Conservation (phyloP, 2,329 filamentous ascomycete species). For the Sporothrix dimorphospora region DNA sequence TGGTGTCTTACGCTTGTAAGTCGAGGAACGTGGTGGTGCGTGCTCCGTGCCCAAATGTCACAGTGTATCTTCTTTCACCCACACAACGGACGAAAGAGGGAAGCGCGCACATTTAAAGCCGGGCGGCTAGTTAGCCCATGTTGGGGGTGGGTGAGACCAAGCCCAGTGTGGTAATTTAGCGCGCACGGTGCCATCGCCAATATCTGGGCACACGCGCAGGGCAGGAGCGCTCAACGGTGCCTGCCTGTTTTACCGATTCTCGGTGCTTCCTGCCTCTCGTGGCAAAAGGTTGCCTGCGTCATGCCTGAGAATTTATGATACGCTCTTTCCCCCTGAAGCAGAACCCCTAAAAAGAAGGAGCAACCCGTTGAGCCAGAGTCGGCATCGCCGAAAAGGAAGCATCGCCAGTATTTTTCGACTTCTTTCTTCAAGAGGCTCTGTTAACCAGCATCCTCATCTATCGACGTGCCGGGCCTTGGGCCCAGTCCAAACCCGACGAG, state of each 20-base stretch:
- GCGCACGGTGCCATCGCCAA: background rate
- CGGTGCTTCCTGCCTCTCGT: constrained; percentile 7
- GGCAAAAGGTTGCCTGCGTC: background rate
- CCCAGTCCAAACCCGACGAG: background rate
- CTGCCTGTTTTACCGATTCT: background rate
- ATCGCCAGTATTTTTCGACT: background rate
- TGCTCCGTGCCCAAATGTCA: constrained; percentile 6
- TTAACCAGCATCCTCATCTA: background rate
- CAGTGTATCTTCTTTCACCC: background rate
- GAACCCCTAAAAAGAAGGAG: background rate
- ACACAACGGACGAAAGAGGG: constrained; percentile 16
- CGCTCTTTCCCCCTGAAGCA: background rate
- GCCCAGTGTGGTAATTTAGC: background rate
- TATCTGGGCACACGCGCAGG: background rate
- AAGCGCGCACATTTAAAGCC: constrained; percentile 20
- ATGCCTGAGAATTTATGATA: background rate
- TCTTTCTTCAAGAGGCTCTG: background rate
- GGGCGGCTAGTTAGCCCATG: constrained; percentile 22
- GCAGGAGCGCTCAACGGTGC: background rate
- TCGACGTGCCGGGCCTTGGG: background rate
- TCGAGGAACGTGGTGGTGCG: background rate
- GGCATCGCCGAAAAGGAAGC: background rate
- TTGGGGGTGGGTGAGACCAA: background rate
- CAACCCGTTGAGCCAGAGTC: background rate
- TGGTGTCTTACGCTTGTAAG: constrained; percentile 15